These are phyloP conservation scores for Hanseniaspora mollemarum DNA, from an alignment of 805 yeast species.

Conservation along the genomic window DNA sequence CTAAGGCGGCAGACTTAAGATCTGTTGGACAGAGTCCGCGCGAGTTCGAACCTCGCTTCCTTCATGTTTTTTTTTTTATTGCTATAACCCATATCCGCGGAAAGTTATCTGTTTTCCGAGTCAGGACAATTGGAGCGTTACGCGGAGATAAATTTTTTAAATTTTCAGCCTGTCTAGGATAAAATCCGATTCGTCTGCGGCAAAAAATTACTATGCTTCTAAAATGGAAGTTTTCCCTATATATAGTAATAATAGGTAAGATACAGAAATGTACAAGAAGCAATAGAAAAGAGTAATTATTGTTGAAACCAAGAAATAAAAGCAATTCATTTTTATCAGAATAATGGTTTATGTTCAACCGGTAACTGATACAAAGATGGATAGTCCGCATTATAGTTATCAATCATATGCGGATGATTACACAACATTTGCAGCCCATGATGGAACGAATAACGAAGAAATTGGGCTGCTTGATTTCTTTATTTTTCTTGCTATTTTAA, in stretches of 20 bases:
- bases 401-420: not conserved
- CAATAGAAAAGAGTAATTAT: no score
- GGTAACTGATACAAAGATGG: not conserved
- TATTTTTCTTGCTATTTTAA: constrained; percentile 2
- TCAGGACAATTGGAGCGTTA: no score
- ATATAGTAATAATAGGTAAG: no score
- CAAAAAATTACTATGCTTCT: no score
- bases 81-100: not conserved
- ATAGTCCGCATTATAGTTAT: not conserved
- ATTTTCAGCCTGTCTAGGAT: no score
- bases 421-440: not conserved
- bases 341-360: not conserved
- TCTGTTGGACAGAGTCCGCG: constrained; percentile 28
- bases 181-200: no score
- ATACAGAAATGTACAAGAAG: no score
- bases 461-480: constrained; percentile 8
- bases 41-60: constrained; percentile 29
- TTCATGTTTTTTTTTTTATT: constrained; percentile 19
- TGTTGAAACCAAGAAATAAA: no score
- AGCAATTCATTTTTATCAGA: not conserved
- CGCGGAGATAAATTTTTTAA: not conserved
- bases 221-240: no score
- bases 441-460: not conserved
- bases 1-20: constrained; percentile 30
- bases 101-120: no score